These are phyloP conservation scores for Colletotrichum gloeosporioides DNA, from an alignment of 2,329 filamentous ascomycete genomes.

Conservation along the genomic window DNA sequence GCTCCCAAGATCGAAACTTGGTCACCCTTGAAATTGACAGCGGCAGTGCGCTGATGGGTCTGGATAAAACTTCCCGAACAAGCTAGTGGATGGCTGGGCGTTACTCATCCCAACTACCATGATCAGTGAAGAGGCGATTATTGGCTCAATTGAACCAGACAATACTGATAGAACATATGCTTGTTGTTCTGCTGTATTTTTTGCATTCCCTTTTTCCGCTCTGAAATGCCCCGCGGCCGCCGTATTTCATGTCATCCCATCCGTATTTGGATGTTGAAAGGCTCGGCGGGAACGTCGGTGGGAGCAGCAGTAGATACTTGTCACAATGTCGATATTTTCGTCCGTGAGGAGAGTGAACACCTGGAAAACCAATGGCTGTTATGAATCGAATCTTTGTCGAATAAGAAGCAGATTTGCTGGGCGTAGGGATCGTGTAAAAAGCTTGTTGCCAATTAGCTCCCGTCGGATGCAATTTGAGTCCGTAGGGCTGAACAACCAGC, in stretches of 20 bases:
- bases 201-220: not conserved
- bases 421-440: not conserved
- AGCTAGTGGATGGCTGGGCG: not conserved
- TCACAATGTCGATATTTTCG: not conserved
- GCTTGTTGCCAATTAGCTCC: not conserved
- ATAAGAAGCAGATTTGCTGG: not conserved
- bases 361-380: not conserved
- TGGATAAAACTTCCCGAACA: not conserved
- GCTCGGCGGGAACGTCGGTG: not conserved
- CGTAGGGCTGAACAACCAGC: not conserved
- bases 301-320: not conserved
- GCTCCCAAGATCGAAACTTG: not conserved
- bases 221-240: not conserved
- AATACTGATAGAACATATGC: not conserved
- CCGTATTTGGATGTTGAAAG: not conserved
- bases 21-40: not conserved
- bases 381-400: not conserved
- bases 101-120: not conserved
- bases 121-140: not conserved
- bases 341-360: not conserved
- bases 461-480: not conserved
- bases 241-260: not conserved
- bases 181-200: not conserved
- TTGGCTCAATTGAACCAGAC: not conserved
- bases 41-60: not conserved